Conservation (phyloP, 2,329 filamentous ascomycete genomes). For the Aureobasidium sp. region DNA sequence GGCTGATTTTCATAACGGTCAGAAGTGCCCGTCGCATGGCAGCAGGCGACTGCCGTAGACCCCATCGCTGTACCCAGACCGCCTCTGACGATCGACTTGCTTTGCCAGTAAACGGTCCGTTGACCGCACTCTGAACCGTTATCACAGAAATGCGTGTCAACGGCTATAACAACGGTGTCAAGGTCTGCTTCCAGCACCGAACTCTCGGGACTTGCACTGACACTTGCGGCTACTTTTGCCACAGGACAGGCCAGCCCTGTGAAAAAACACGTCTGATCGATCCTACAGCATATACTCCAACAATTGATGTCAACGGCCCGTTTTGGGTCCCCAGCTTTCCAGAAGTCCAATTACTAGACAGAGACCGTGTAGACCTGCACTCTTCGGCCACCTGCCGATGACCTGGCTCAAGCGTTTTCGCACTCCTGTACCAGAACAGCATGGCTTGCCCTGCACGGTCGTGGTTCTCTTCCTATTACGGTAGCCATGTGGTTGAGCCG, state of each 20-base stretch:
- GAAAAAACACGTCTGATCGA: not conserved
- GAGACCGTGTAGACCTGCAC: not conserved
- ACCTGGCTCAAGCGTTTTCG: not conserved
- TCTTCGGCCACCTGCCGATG: constrained; percentile 2
- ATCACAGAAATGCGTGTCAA: constrained; percentile 6
- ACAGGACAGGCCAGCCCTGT: not conserved
- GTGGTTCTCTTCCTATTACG: constrained; percentile 7
- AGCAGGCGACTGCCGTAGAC: not conserved
- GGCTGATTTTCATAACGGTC: constrained; percentile 11
- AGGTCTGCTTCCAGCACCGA: not conserved
- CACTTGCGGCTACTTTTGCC: not conserved
- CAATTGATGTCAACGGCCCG: constrained; percentile 12
- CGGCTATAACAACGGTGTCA: constrained; percentile 11
- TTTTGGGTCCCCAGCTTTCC: not conserved
- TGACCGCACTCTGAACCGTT: constrained; percentile 1
- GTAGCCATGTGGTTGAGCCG: constrained; percentile 3
- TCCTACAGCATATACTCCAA: constrained; percentile 11
- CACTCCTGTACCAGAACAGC: not conserved
- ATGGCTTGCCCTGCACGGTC: constrained; percentile 11
- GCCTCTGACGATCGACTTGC: not conserved
- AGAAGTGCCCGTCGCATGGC: not conserved
- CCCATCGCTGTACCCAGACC: not conserved
- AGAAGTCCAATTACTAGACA: not conserved
- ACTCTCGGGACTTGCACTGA: not conserved
- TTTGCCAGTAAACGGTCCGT: not conserved